Base-by-base conservation (phyloP, 78 protist species). In the Dictyostelium intermedium region DNA sequence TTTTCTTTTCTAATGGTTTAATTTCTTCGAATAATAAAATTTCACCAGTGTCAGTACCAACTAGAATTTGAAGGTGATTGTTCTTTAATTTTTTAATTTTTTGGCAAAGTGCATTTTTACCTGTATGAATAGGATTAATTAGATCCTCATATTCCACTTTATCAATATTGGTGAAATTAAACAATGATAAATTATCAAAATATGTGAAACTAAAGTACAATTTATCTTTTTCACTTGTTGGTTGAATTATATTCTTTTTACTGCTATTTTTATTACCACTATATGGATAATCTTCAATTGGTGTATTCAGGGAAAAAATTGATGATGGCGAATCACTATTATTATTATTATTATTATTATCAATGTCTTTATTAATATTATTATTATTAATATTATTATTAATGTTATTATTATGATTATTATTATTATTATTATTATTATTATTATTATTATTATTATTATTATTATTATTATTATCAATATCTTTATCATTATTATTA, bases 1-100 rank as follows among this genome's bases (percentile, higher is more conserved):
- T 32, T 13, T 18, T 23, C 20, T 7, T 56, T 16, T 14, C 27
- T 0, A 45, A 37, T 35, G 70, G 84, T 25, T 32, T 41, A 27
- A 43, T 79, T 32, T 41, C 9, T 30, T 89, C 87, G 32, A 89
- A 34, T 45, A 63, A 69, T 41, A n/a, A 50, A 1, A 89, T 78
- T 34, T 89, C 94, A 23, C 94, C 94, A 30, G 82, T 39, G 8
- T 89, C 94, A 10, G 87, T 89, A 27, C 94, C 94, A 79, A 80
- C 41, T 39, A 89, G 69, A 9, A 89, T 32, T n/a, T 79, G 56
- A n/a, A 89, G 39, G 6, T 37, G 47, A 16, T 18, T n/a, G 32
- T 66, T 85, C 39, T 66, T 78, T 27, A 41, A 5, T 66, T 69
- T 60, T 43, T 80, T 80, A 18, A 89, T 76, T 35, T 80, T 89